These are phyloP conservation scores for Xylaria scruposa DNA, from an alignment of 495 filamentous ascomycete genomes.

Conservation along the genomic window DNA sequence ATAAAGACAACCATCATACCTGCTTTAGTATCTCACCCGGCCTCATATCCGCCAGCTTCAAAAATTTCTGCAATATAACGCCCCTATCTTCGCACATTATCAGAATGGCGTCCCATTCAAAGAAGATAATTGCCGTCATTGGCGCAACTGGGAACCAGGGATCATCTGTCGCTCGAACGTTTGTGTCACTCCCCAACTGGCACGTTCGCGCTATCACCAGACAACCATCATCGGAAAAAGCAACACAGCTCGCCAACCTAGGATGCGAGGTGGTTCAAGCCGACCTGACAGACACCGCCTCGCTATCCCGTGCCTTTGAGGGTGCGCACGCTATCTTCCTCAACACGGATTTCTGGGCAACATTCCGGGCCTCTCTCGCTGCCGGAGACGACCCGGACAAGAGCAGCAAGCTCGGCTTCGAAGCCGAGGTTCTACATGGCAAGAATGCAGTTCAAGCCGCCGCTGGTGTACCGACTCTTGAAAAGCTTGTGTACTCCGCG, in stretches of 20 bases:
- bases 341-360: slow-evolving; percentile 34
- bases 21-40: background rate
- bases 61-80: background rate
- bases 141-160: slow-evolving; percentile 50
- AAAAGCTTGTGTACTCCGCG: slow-evolving; percentile 50
- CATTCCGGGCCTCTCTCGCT: slow-evolving; percentile 22
- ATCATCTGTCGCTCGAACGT: slow-evolving; percentile 46
- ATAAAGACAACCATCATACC: background rate
- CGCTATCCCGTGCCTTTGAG: slow-evolving; percentile 28
- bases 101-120: slow-evolving; percentile 15
- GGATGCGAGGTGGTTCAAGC: slow-evolving; percentile 42
- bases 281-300: slow-evolving; percentile 20
- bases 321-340: slow-evolving; percentile 31
- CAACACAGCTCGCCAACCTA: slow-evolving; percentile 30
- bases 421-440: slow-evolving; percentile 47
- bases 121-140: slow-evolving; percentile 37
- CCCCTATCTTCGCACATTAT: background rate
- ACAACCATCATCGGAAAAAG: slow-evolving; percentile 30
- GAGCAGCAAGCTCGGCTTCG: slow-evolving; percentile 46
- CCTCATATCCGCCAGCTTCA: background rate
- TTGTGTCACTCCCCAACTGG: slow-evolving; percentile 40
- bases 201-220: slow-evolving; percentile 47
- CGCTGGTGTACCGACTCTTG: slow-evolving; percentile 50
- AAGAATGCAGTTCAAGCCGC: slow-evolving; percentile 44
- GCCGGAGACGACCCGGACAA: slow-evolving; percentile 30